Evolutionary conservation across 345 rosid genomes (phyloP), one percentile per base, ranked within the genome.

Genomic region (Turritis glabra): DNA sequence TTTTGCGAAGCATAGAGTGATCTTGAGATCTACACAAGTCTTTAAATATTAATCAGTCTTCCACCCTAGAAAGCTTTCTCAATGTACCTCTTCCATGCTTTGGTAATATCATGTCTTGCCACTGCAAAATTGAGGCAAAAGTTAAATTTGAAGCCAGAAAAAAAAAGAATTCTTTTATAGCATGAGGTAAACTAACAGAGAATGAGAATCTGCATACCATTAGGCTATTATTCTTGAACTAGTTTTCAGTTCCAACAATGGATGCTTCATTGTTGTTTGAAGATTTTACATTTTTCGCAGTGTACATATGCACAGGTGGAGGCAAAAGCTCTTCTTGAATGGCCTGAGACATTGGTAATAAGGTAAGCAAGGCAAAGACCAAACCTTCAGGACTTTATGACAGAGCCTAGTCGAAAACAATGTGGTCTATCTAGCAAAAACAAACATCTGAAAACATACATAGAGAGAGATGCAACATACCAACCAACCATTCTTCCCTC

Each of bases 401-500:
- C 40, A 57, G 8, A 57, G 18, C 19, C 47, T n/a, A 43, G 35
- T 8, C 38, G 15, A 11, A 75, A 15, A 54, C 41, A 18, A 33
- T 1, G 18, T 18, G 29, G 19, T 25, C 61, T 52, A 22, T 15
- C 15, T 8, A 66, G 1, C 60, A 7, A 53, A 66, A 25, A 0
- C 40, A 47, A 18, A 19, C 53, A 48, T 48, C 25, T 18, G 53
- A 37, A 38, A 12, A 58, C 60, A 57, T 14, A 40, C 7, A 27
- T 7, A 23, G 4, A 56, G 33, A 74, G 18, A 84, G 14, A 53
- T 63, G 60, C 52, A 69, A 74, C 89, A 86, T 89, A 93, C 97
- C 96, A 89, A 41, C 98, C 97, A 93, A 35, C 97, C 98, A 9
- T 91, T 87, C 77, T 88, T 84, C 83, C 97, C 97, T 75, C 88